Percentiles rank a stretch among this genome's conserved stretches.
Evolutionary conservation across 2,329 filamentous ascomycete species (phyloP).

Genomic region (Aspergillus pseudoterreus): DNA sequence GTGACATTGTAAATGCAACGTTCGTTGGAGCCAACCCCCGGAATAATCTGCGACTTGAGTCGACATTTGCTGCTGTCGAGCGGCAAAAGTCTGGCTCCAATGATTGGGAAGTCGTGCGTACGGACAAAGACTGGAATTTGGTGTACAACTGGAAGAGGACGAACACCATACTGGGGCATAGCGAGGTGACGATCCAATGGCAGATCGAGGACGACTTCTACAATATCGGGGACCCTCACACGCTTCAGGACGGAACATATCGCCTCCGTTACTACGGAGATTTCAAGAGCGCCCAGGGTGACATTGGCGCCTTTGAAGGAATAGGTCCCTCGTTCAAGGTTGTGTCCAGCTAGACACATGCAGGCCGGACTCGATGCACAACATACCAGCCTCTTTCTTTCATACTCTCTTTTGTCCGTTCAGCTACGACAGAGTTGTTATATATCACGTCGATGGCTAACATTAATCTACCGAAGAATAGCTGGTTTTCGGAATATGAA

Average conservation of each 20-base stretch:
- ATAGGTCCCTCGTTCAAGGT: conserved; percentile 51
- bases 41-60: conserved; percentile 77
- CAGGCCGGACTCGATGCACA: neutral
- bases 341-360: neutral
- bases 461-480: neutral
- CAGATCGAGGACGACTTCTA: conserved; percentile 62
- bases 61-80: conserved; percentile 76
- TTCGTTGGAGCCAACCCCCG: conserved; percentile 88
- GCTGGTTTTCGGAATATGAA: neutral
- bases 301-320: conserved; percentile 66
- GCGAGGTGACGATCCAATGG: conserved; percentile 77
- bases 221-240: conserved; percentile 29
- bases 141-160: conserved; percentile 76
- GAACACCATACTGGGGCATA: conserved; percentile 66
- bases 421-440: neutral
- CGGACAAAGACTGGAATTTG: conserved; percentile 79
- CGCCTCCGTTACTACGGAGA: conserved; percentile 82
- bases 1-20: conserved; percentile 60
- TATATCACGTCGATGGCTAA: neutral
- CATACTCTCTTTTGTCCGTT: neutral
- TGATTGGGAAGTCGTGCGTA: conserved; percentile 63
- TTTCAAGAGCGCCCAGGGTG: conserved; percentile 61
- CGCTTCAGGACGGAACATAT: conserved; percentile 60
- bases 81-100: conserved; percentile 44
- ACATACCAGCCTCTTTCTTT: neutral